A percentile compares a stretch with the other conserved stretches of the same genome.
These are phyloP conservation scores for Alternaria atra DNA, from an alignment of 2,329 filamentous ascomycete species.

Conservation along the genomic window DNA sequence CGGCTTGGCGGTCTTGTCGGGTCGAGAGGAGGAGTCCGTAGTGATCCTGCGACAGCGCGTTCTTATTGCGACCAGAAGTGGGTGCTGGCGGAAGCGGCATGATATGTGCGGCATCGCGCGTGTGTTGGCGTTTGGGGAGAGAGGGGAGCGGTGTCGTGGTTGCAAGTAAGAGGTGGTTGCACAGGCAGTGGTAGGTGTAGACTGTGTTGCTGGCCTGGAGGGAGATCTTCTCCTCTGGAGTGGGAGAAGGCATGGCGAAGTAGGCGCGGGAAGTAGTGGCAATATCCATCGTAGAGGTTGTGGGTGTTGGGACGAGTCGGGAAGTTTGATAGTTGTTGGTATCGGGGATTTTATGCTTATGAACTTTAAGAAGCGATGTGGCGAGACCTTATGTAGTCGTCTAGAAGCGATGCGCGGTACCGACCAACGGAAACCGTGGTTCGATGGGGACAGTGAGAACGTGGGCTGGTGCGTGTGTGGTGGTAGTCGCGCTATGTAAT, in stretches of 20 bases:
- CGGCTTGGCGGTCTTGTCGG: constrained; percentile 57
- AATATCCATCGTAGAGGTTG: constrained; percentile 38
- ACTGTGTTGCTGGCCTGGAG: constrained; percentile 50
- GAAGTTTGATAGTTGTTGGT: not conserved
- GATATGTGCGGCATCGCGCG: constrained; percentile 65
- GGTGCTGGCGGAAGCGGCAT: constrained; percentile 60
- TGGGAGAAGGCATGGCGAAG: constrained; percentile 46
- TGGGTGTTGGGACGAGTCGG: constrained; percentile 5
- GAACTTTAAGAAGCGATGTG: not conserved
- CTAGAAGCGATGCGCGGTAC: constrained; percentile 5
- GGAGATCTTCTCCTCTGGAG: constrained; percentile 42
- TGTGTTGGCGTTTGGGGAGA: constrained; percentile 62
- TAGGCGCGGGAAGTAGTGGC: constrained; percentile 41
- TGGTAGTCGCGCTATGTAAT: constrained; percentile 4
- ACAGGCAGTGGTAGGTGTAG: constrained; percentile 71
- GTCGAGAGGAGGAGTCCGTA: constrained; percentile 64
- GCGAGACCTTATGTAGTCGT: constrained; percentile 4
- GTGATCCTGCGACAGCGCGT: constrained; percentile 36
- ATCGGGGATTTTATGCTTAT: constrained; percentile 11
- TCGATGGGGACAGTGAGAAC: not conserved
- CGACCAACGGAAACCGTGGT: constrained; percentile 12
- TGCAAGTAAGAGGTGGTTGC: constrained; percentile 70
- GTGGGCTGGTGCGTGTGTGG: constrained; percentile 1
- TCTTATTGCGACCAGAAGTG: constrained; percentile 16
- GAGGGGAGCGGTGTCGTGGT: constrained; percentile 62